phyloP scores from a whole-genome alignment of 139 green algal genomes.

The Tetratostichococcus sp. region DNA sequence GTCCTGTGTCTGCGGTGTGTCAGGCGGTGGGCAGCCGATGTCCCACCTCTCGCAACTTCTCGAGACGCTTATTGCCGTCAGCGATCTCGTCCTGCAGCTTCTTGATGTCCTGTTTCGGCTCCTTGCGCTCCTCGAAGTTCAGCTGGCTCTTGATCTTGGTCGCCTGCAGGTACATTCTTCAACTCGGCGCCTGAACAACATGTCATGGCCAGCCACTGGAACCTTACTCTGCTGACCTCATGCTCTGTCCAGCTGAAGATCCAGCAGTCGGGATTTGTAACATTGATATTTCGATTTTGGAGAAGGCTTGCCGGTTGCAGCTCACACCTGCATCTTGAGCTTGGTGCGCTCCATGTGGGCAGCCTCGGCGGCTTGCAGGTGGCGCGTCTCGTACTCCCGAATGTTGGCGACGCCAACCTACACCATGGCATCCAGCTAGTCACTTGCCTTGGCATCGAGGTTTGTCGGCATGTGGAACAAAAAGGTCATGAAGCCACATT shows the following conservation, averaged over 20 bases:
- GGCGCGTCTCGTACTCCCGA: conserved; percentile 81
- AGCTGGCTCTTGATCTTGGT: conserved; percentile 56
- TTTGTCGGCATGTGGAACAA: too few species aligned
- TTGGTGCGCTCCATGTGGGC: conserved; percentile 2
- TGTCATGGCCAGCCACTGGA: too few species aligned
- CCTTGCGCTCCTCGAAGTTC: conserved; percentile 58
- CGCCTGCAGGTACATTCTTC: conserved; percentile 37
- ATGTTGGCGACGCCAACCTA: conserved; percentile 77
- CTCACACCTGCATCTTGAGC: conserved; percentile 12
- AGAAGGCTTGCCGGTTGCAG: too few species aligned
- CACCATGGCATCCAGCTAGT: background rate
- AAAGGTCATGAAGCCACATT: too few species aligned
- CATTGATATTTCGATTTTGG: too few species aligned
- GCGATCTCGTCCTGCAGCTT: conserved; percentile 7
- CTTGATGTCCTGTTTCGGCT: conserved; percentile 9
- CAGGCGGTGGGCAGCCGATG: too few species aligned
- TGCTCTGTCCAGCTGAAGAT: too few species aligned
- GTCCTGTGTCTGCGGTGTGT: too few species aligned
- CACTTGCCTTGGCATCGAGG: too few species aligned
- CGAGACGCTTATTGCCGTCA: background rate
- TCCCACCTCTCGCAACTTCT: background rate
- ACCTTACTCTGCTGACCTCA: too few species aligned
- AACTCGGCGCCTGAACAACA: too few species aligned
- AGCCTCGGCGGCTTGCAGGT: conserved; percentile 48
- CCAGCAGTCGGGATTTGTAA: too few species aligned